phyloP scores from a whole-genome alignment of 2,329 filamentous ascomycete species.

The Acephala macrosclerotiorum region DNA sequence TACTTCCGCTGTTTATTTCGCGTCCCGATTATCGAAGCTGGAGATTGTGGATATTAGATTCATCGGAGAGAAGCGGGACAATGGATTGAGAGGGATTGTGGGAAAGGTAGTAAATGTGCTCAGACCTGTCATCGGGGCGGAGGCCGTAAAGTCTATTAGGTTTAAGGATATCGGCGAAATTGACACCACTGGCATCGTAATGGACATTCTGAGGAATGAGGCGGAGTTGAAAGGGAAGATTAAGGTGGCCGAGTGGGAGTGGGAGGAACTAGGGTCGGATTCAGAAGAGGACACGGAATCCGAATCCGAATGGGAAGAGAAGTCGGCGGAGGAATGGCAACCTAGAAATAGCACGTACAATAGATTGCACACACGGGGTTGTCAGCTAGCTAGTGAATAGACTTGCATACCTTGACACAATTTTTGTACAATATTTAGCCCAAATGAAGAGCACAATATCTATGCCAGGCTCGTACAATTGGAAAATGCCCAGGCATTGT shows the following conservation, averaged over 20 bases:
- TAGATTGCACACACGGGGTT: no score
- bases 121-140: no score
- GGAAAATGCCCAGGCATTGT: no score
- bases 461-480: neutral
- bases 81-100: neutral
- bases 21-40: neutral
- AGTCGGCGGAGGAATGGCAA: no score
- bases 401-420: no score
- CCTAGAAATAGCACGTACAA: no score
- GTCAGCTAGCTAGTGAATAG: no score
- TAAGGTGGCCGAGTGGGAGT: neutral
- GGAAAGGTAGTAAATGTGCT: no score
- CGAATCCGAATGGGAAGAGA: no score
- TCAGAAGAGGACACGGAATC: no score
- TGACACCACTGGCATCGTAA: neutral
- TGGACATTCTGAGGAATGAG: neutral
- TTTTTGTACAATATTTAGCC: neutral
- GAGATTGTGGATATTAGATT: neutral
- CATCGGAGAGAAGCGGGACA: neutral
- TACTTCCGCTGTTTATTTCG: no score
- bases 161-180: neutral
- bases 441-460: neutral
- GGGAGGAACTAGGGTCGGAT: neutral
- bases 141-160: neutral
- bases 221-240: neutral